Evolutionary conservation across 495 filamentous ascomycete genomes (phyloP).

Genomic region (Hypoxylon fuscum): DNA sequence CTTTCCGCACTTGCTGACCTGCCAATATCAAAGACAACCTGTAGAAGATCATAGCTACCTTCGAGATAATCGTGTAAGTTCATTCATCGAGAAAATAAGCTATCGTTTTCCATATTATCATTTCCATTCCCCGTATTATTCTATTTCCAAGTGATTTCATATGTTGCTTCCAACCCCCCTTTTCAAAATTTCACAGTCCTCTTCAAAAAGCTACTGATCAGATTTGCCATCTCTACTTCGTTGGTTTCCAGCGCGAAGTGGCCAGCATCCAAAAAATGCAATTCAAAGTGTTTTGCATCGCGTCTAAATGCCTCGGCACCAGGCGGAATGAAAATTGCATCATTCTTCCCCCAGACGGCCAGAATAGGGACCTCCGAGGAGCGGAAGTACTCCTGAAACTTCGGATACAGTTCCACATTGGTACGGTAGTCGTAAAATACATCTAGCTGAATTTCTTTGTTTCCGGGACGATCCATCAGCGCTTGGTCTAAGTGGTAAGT

Average conservation of each 20-base stretch:
- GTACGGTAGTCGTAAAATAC: constrained; percentile 66
- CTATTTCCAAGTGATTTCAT: not conserved
- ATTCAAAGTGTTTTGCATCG: constrained; percentile 62
- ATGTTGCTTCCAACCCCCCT: not conserved
- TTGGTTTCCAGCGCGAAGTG: constrained; percentile 72
- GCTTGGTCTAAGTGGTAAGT: constrained; percentile 61
- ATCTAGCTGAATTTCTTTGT: constrained; percentile 65
- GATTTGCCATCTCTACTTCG: constrained; percentile 55
- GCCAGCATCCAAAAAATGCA: constrained; percentile 64
- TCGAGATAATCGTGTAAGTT: too few species aligned
- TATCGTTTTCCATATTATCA: too few species aligned
- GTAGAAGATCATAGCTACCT: too few species aligned
- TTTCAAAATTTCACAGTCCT: constrained; percentile 21
- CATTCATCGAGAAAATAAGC: too few species aligned
- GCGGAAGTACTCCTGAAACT: constrained; percentile 68
- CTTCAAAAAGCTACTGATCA: constrained; percentile 59
- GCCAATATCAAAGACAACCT: too few species aligned
- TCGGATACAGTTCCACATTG: constrained; percentile 64
- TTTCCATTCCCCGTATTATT: not conserved
- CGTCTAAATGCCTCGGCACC: constrained; percentile 69
- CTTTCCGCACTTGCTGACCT: too few species aligned
- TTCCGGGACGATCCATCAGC: constrained; percentile 59
- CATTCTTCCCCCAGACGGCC: constrained; percentile 70
- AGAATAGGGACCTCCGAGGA: constrained; percentile 63
- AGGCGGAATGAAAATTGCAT: constrained; percentile 63